Percentiles rank a stretch among this genome's conserved stretches.
These are phyloP conservation scores for Exophiala phaeomuriformis DNA, from an alignment of 2,329 filamentous ascomycete species.

Conservation along the genomic window DNA sequence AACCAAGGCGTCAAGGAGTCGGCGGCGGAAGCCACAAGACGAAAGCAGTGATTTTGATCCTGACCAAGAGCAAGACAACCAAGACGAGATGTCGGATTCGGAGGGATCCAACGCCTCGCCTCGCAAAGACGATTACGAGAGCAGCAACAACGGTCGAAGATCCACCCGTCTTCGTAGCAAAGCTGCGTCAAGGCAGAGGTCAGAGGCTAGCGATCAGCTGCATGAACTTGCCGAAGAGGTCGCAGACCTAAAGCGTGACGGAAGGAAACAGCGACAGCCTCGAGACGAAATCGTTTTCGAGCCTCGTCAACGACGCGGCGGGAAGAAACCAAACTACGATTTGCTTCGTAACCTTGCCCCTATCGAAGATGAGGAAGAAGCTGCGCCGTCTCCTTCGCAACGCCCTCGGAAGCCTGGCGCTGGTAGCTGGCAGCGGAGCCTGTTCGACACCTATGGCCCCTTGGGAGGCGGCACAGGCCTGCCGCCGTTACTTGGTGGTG, in stretches of 20 bases:
- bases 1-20: constrained; percentile 37
- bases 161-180: constrained; percentile 46
- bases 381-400: constrained; percentile 61
- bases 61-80: constrained; percentile 49
- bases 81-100: constrained; percentile 49
- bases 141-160: constrained; percentile 42
- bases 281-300: constrained; percentile 30
- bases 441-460: constrained; percentile 86
- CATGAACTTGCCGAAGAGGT: constrained; percentile 30
- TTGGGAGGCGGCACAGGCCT: constrained; percentile 79
- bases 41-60: constrained; percentile 60
- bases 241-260: constrained; percentile 42
- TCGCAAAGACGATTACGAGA: constrained; percentile 43
- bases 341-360: constrained; percentile 39
- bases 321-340: constrained; percentile 26
- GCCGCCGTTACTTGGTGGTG: constrained; percentile 64
- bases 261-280: constrained; percentile 34
- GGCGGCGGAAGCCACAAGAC: constrained; percentile 42
- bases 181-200: constrained; percentile 42
- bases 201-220: constrained; percentile 40
- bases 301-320: constrained; percentile 23
- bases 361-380: constrained; percentile 67
- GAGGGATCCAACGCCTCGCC: constrained; percentile 41
- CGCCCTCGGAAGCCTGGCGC: constrained; percentile 54
- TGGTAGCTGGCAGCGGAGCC: constrained; percentile 63